Evolutionary conservation across 306 rosid genomes (phyloP).

Genomic region (Quercus robur): DNA sequence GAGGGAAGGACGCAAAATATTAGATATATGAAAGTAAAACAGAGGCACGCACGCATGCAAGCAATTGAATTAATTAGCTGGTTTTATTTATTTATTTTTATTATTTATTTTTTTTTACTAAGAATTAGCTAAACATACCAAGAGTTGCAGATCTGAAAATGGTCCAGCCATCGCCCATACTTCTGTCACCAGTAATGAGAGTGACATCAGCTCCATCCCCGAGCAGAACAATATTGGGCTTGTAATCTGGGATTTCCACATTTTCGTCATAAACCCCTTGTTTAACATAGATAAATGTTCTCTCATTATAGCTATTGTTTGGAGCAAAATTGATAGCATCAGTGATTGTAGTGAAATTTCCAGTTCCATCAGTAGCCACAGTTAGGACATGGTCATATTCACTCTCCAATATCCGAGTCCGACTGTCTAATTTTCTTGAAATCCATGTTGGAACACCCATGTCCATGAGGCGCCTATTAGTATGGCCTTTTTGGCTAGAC

Average conservation of each 20-base stretch:
- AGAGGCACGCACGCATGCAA: not conserved
- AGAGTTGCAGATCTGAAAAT: constrained; percentile 79
- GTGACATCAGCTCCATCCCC: constrained; percentile 79
- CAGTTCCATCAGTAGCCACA: constrained; percentile 69
- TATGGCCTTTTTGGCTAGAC: constrained; percentile 22
- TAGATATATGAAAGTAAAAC: too few relatives aligned
- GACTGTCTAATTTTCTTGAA: constrained; percentile 15
- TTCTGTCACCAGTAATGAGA: constrained; percentile 55
- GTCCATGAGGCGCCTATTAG: constrained; percentile 35
- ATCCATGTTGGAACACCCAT: constrained; percentile 42
- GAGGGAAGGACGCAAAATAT: too few relatives aligned
- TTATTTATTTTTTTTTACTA: too few relatives aligned
- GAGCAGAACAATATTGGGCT: constrained; percentile 62
- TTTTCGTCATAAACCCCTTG: constrained; percentile 61
- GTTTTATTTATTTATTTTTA: too few relatives aligned
- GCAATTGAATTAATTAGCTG: not conserved
- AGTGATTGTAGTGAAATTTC: constrained; percentile 61
- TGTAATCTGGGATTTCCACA: constrained; percentile 66
- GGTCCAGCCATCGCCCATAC: constrained; percentile 59
- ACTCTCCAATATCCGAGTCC: constrained; percentile 34
- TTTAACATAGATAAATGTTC: constrained; percentile 56
- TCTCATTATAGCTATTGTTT: constrained; percentile 46
- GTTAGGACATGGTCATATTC: constrained; percentile 44
- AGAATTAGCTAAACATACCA: constrained; percentile 28
- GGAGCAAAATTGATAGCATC: constrained; percentile 70